phyloP scores from a whole-genome alignment of 345 rosid species.

The Lepidium aucheri region DNA sequence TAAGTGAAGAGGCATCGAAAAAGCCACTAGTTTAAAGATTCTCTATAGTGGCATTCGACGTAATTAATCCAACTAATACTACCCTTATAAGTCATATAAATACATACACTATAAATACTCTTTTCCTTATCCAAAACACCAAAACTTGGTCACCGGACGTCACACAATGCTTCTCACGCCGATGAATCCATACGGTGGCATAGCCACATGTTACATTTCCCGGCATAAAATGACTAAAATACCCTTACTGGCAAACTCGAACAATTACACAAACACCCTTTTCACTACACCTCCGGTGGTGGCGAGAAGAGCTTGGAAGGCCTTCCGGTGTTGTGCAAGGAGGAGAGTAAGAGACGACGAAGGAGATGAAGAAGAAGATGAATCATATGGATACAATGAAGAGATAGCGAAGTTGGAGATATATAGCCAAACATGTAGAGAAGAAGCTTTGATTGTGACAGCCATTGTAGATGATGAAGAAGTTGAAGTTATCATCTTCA shows the following conservation, averaged over 20 bases:
- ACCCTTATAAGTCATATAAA: not conserved
- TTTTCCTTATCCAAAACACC: constrained; percentile 7
- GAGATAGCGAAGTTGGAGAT: constrained; percentile 58
- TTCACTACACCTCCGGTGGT: not conserved
- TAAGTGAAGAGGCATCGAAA: no score
- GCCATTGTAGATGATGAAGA: constrained; percentile 54
- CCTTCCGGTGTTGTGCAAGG: constrained; percentile 30
- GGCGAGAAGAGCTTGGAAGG: not conserved
- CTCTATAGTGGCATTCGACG: no score
- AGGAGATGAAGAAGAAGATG: constrained; percentile 21
- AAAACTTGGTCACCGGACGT: not conserved
- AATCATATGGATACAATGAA: constrained; percentile 43
- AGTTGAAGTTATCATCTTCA: constrained; percentile 63
- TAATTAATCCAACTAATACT: no score
- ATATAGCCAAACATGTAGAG: constrained; percentile 49
- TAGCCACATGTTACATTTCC: not conserved
- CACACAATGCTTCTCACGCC: constrained; percentile 18
- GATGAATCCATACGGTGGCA: constrained; percentile 5
- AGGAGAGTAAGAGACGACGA: constrained; percentile 44
- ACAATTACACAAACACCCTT: not conserved
- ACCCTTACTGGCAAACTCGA: not conserved
- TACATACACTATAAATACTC: not conserved
- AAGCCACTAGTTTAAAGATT: no score
- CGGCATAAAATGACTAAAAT: not conserved
- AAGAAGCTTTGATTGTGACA: constrained; percentile 66